Percentiles rank a stretch among this genome's conserved stretches.
Conservation (phyloP, 2,329 filamentous ascomycete genomes). For the Nothophaeocryptopus gaeumannii region DNA sequence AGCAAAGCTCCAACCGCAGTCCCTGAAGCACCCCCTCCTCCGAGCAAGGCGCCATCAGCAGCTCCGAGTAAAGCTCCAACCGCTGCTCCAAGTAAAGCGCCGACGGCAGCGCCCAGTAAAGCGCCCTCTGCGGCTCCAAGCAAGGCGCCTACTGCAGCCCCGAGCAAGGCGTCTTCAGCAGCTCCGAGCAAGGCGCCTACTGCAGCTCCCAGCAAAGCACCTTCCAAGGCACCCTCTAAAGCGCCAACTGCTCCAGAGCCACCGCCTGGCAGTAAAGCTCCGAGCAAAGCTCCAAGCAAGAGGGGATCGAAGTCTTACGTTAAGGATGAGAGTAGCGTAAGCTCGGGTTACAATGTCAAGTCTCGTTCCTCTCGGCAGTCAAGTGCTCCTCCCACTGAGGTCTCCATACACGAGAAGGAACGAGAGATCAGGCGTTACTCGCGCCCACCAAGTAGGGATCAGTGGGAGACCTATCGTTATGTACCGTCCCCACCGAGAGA, state of each 20-base stretch:
- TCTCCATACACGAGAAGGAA: constrained; percentile 46
- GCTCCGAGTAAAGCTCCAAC: constrained; percentile 27
- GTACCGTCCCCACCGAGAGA: constrained; percentile 29
- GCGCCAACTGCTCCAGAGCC: neutral
- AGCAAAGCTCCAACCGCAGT: constrained; percentile 13
- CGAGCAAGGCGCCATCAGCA: constrained; percentile 19
- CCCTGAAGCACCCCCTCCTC: constrained; percentile 21
- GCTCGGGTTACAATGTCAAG: constrained; percentile 11
- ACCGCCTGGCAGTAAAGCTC: constrained; percentile 1
- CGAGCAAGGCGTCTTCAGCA: constrained; percentile 24
- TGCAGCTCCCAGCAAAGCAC: constrained; percentile 12
- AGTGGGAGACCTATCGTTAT: constrained; percentile 49
- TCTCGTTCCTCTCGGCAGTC: constrained; percentile 6
- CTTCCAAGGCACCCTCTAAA: constrained; percentile 16
- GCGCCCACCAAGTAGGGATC: constrained; percentile 28
- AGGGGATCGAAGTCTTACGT: constrained; percentile 37
- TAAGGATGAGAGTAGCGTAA: constrained; percentile 29
- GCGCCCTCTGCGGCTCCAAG: constrained; percentile 23
- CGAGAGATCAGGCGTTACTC: constrained; percentile 41
- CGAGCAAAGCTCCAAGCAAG: constrained; percentile 23
- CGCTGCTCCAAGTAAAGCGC: constrained; percentile 10
- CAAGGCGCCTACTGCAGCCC: constrained; percentile 15
- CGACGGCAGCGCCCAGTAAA: constrained; percentile 22
- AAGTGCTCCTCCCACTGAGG: constrained; percentile 28
- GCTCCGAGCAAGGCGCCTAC: constrained; percentile 19